Base-by-base conservation (phyloP, 129 eudicot genomes). In the Saussurea involucrata region DNA sequence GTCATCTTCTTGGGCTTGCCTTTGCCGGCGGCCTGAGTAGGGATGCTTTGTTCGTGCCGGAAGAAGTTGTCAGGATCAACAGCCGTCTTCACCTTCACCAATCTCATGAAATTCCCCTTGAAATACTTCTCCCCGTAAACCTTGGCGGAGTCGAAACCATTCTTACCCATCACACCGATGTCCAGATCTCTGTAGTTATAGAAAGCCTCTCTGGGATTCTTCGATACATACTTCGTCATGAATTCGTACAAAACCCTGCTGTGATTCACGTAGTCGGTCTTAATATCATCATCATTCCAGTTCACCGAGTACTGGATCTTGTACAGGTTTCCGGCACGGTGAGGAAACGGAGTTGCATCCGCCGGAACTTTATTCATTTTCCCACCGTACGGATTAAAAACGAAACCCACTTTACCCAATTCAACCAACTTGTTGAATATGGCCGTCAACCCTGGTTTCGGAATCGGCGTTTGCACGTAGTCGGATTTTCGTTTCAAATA, bases 261-360 rank as follows among this genome's bases (percentile, higher is more conserved):
- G 29, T 80, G 49, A 55, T 76, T 81, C 74, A 85, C 0, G 66
- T 80, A 84, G 8, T 72, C 69, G 15, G 49, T 68, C 25, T 61
- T 32, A 4, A 69, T 60, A 63, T 74, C 86, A 4, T 9, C 82
- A 0, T 82, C 88, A 12, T 80, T 75, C 95, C 95, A 89, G 18
- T 70, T 71, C 24, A 83, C 86, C 0, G 71, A 78, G 71, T 87
- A 85, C 66, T 76, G 84, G 13, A 90, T 84, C 18, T 82, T 78
- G 57, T 24, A 90, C 4, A 88, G 13, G 83, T 88, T 90, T 64
- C 93, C 92, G 5, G 84, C 81, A 4, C 96, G 78, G 69, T 88
- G 96, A 2, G 92, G 90, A 31, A 85, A 88, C 20, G 92, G 86
- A 11, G 83, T 84, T 34, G 83, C 78, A 4, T 83, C 40, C 4